A percentile compares a stretch with the other conserved stretches of the same genome.
phyloP scores from a whole-genome alignment of 192 early-diverging fungal species.

The Coemansia sp. region DNA sequence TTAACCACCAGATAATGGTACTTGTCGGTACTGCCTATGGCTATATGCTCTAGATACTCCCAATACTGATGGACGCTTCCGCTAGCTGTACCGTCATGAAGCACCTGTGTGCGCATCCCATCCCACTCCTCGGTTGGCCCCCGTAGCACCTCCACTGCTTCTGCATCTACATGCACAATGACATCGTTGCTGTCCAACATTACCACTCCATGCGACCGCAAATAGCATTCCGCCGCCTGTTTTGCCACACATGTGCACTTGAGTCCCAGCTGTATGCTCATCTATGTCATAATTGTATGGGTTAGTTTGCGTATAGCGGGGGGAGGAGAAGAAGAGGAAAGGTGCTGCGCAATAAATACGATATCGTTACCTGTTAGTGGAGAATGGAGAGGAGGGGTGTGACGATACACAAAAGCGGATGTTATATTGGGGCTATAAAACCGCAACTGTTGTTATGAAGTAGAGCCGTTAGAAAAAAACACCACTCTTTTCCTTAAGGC shows the following conservation, averaged over 20 bases:
- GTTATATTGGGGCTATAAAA: too few species aligned
- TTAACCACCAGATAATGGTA: conserved; percentile 43
- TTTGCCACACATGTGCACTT: conserved; percentile 20
- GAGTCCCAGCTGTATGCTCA: conserved; percentile 17
- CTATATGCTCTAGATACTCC: conserved; percentile 24
- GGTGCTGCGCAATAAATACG: too few species aligned
- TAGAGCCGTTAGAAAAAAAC: too few species aligned
- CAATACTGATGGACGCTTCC: conserved; percentile 28
- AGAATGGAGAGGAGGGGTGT: too few species aligned
- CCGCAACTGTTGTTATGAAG: too few species aligned
- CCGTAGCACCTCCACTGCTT: conserved; percentile 40
- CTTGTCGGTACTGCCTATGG: conserved; percentile 10
- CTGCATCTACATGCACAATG: conserved; percentile 37
- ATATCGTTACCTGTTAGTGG: too few species aligned
- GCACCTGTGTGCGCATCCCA: conserved; percentile 4
- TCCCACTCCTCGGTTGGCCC: conserved; percentile 43
- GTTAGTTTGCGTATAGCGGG: background rate
- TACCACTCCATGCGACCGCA: conserved; percentile 43
- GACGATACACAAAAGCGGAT: too few species aligned
- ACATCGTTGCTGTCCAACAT: conserved; percentile 22
- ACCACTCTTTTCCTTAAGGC: too few species aligned
- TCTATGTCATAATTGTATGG: conserved; percentile 7
- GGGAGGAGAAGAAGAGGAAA: too few species aligned
- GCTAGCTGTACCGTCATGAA: conserved; percentile 23
- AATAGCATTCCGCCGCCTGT: conserved; percentile 37